Evolutionary conservation across 2,329 filamentous ascomycete species (phyloP).

Genomic region (Berkeleyomyces basicola): DNA sequence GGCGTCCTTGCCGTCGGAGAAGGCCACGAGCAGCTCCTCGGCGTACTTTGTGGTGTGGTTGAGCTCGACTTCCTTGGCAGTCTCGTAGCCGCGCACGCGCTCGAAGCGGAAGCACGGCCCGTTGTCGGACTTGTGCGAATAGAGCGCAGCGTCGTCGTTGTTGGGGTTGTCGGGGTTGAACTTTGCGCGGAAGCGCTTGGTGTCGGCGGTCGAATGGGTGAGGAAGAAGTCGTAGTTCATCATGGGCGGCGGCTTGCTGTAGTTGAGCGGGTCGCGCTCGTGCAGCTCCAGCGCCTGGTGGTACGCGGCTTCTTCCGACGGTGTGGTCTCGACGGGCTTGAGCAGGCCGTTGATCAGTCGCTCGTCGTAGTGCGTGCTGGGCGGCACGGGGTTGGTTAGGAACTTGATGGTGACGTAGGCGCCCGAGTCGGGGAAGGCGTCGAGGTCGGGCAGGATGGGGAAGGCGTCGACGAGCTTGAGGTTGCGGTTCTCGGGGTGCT

Average conservation of each 20-base stretch:
- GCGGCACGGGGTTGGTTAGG: constrained; percentile 43
- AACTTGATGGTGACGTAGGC: constrained; percentile 57
- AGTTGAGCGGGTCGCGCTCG: constrained; percentile 37
- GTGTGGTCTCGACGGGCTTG: constrained; percentile 39
- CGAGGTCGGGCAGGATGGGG: constrained; percentile 47
- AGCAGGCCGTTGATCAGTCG: constrained; percentile 46
- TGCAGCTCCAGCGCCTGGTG: constrained; percentile 35
- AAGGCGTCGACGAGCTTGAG: constrained; percentile 42
- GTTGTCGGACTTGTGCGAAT: constrained; percentile 32
- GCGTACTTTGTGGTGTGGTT: constrained; percentile 44
- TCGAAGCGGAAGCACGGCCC: constrained; percentile 42
- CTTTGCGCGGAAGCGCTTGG: constrained; percentile 40
- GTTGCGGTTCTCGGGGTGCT: constrained; percentile 41
- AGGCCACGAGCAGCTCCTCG: constrained; percentile 44
- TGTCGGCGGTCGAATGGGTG: constrained; percentile 30
- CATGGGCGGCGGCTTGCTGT: constrained; percentile 38
- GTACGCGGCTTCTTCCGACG: constrained; percentile 36
- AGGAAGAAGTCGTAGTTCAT: constrained; percentile 55
- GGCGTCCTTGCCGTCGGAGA: constrained; percentile 35
- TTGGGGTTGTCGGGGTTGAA: constrained; percentile 42
- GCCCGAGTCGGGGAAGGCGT: constrained; percentile 52
- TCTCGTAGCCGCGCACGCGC: constrained; percentile 48
- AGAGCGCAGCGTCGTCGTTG: constrained; percentile 36
- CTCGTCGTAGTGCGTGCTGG: constrained; percentile 36
- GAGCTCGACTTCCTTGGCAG: constrained; percentile 38